A percentile compares a stretch with the other conserved stretches of the same genome.
These are phyloP conservation scores for Saturnispora galanensis DNA, from an alignment of 805 yeast genomes.

Conservation along the genomic window DNA sequence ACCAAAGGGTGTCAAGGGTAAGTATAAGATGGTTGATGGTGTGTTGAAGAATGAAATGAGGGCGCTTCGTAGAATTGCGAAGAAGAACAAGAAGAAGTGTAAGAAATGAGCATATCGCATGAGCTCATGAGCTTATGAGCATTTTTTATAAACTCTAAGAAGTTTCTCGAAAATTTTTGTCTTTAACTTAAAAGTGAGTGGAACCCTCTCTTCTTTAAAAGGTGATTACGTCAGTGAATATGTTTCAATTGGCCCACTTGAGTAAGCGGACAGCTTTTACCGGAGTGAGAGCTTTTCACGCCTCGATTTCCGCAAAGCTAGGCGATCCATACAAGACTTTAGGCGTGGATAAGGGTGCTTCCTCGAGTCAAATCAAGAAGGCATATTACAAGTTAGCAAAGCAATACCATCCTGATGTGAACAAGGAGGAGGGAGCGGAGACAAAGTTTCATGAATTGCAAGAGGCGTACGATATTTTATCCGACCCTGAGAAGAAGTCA, in stretches of 20 bases:
- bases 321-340: conserved; percentile 77
- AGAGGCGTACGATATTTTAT: conserved; percentile 85
- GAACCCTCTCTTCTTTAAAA: too few relatives aligned
- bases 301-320: conserved; percentile 24
- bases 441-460: conserved; percentile 85
- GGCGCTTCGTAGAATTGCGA: conserved; percentile 81
- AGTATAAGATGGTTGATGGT: conserved; percentile 99
- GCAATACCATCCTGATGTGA: conserved; percentile 92
- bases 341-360: conserved; percentile 67
- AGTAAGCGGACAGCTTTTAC: not conserved
- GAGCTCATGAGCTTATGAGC: conserved; percentile 1
- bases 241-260: conserved; percentile 5
- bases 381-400: conserved; percentile 91
- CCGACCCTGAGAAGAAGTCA: conserved; percentile 73
- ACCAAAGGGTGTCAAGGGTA: conserved; percentile 95
- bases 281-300: conserved; percentile 32
- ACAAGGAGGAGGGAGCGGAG: conserved; percentile 83
- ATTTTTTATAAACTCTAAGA: not conserved
- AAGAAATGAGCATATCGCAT: conserved; percentile 2
- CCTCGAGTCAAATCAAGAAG: conserved; percentile 80
- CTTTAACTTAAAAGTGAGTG: not conserved
- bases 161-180: not conserved
- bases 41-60: conserved; percentile 94
- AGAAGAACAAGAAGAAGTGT: conserved; percentile 59
- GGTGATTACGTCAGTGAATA: not conserved